Percentiles rank a stretch among this genome's conserved stretches.
phyloP scores from a whole-genome alignment of 2,329 filamentous ascomycete genomes.

The Trichoderma polysporum region DNA sequence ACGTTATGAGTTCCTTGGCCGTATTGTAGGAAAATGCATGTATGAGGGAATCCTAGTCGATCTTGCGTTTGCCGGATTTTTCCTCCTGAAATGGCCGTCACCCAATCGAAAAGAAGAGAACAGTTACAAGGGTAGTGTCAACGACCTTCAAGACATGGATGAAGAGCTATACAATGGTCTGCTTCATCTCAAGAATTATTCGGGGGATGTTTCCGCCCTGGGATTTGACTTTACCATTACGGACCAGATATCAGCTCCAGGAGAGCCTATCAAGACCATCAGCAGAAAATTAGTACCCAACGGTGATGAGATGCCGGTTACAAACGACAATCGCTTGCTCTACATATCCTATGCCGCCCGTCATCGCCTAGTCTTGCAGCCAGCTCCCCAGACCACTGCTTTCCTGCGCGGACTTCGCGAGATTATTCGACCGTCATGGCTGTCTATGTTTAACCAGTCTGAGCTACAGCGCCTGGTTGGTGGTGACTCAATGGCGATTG shows the following conservation, averaged over 20 bases:
- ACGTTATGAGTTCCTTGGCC: constrained; percentile 86
- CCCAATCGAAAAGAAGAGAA: constrained; percentile 62
- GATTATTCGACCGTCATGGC: constrained; percentile 89
- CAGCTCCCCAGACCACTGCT: constrained; percentile 75
- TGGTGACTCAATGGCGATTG: constrained; percentile 81
- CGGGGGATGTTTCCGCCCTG: constrained; percentile 69
- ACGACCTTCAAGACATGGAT: constrained; percentile 90
- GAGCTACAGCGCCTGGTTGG: constrained; percentile 93
- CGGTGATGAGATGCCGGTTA: constrained; percentile 76
- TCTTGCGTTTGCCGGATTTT: constrained; percentile 90
- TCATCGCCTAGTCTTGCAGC: constrained; percentile 81
- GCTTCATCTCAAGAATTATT: constrained; percentile 77
- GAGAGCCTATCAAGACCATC: constrained; percentile 56
- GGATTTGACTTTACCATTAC: constrained; percentile 86
- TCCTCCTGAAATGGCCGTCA: constrained; percentile 91
- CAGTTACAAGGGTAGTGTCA: constrained; percentile 87
- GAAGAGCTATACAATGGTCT: constrained; percentile 88
- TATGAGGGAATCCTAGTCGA: constrained; percentile 97
- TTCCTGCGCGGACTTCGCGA: constrained; percentile 83
- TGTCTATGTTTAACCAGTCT: constrained; percentile 97
- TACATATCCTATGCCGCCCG: constrained; percentile 91
- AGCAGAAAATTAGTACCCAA: constrained; percentile 74
- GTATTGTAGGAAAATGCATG: constrained; percentile 91
- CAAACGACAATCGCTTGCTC: constrained; percentile 87
- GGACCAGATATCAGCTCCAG: constrained; percentile 58